Percentiles rank a stretch among this genome's conserved stretches.
Conservation (phyloP, 306 rosid genomes). For the Fagus crenata region DNA sequence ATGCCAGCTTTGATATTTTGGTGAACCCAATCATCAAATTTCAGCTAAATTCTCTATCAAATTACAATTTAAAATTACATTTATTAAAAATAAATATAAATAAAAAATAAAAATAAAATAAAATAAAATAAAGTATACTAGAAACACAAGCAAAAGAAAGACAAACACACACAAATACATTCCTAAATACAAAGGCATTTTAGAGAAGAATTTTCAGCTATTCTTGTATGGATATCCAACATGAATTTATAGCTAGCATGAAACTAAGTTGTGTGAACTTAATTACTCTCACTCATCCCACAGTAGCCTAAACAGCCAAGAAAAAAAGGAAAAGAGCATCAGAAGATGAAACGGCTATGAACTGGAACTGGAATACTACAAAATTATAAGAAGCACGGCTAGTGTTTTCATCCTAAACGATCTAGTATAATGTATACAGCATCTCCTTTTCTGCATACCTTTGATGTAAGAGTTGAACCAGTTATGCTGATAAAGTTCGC, state of each 20-base stretch:
- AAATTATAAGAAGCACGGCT: neutral
- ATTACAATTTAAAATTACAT: too few species aligned
- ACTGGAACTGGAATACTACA: neutral
- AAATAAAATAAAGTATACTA: neutral
- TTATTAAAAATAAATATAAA: too few species aligned
- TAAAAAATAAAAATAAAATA: neutral
- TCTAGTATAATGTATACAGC: neutral
- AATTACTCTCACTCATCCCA: neutral
- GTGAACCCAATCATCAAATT: too few species aligned
- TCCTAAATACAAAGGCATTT: neutral
- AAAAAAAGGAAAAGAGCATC: neutral
- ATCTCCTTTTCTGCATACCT: slow-evolving; percentile 47
- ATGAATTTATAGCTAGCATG: neutral
- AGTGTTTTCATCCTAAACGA: neutral
- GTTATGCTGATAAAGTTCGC: slow-evolving; percentile 96
- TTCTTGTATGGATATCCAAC: neutral
- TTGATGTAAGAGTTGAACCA: slow-evolving; percentile 94
- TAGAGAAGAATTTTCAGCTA: neutral
- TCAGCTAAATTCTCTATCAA: too few species aligned
- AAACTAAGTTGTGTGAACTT: neutral
- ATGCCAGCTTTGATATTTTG: too few species aligned
- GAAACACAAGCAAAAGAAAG: neutral
- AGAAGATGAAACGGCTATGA: neutral
- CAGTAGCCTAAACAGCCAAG: neutral
- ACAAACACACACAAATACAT: neutral